These are phyloP conservation scores for Orbilia brochopaga DNA, from an alignment of 2,329 filamentous ascomycete species.

Conservation along the genomic window DNA sequence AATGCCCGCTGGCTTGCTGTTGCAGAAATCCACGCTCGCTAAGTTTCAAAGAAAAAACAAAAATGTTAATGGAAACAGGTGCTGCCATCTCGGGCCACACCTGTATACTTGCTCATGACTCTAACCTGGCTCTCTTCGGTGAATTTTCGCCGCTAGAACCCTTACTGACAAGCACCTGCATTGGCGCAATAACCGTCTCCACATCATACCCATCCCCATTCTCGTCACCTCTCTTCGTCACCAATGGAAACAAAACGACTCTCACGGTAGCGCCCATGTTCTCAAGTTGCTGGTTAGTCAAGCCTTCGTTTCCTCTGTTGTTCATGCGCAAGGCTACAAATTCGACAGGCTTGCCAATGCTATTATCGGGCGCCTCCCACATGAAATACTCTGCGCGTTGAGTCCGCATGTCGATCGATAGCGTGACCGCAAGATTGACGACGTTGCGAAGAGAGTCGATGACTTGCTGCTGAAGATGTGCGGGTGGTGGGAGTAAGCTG, in stretches of 20 bases:
- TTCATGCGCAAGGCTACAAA: conserved; percentile 93
- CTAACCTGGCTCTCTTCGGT: conserved; percentile 37
- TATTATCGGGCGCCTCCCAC: conserved; percentile 89
- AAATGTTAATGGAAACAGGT: neutral
- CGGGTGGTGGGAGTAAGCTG: conserved; percentile 83
- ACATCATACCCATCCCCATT: conserved; percentile 79
- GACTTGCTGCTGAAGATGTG: conserved; percentile 78
- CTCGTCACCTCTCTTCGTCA: conserved; percentile 95
- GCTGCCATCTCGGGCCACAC: neutral
- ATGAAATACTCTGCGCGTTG: conserved; percentile 98
- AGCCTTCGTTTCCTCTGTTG: conserved; percentile 66
- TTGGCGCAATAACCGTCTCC: conserved; percentile 92
- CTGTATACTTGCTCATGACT: too few relatives aligned
- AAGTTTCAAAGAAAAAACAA: neutral
- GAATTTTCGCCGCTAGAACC: conserved; percentile 24
- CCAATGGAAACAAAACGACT: conserved; percentile 91
- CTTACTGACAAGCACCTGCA: conserved; percentile 82
- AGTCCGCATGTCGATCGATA: conserved; percentile 95
- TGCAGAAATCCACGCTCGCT: neutral
- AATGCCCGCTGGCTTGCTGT: neutral
- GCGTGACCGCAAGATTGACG: conserved; percentile 82
- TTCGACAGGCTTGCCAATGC: conserved; percentile 88
- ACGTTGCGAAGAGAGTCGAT: conserved; percentile 84
- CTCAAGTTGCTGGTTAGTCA: conserved; percentile 74
- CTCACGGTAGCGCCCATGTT: conserved; percentile 77